These are phyloP conservation scores for Talaromyces funiculosus DNA, from an alignment of 2,329 filamentous ascomycete species.

Conservation along the genomic window DNA sequence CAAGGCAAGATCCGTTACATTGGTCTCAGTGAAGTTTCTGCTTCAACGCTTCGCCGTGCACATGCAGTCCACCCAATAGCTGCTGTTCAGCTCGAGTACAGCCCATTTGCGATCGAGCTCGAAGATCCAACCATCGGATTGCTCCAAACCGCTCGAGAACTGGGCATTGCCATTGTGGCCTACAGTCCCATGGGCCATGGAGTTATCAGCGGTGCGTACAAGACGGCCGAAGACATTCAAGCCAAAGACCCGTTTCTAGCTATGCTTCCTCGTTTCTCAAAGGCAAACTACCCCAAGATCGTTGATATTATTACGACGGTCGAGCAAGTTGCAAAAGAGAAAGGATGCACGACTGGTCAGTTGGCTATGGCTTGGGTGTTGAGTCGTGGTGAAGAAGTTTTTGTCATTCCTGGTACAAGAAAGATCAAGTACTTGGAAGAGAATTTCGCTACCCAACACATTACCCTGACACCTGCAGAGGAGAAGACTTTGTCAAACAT, in stretches of 20 bases:
- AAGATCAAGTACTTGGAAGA: slow-evolving; percentile 13
- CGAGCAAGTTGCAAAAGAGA: slow-evolving; percentile 39
- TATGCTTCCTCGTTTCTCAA: slow-evolving; percentile 45
- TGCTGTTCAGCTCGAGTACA: slow-evolving; percentile 50
- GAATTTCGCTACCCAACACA: neutral
- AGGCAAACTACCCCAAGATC: slow-evolving; percentile 48
- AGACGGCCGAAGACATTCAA: slow-evolving; percentile 23
- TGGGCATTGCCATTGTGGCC: slow-evolving; percentile 53
- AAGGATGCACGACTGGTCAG: slow-evolving; percentile 42
- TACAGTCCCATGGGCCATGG: slow-evolving; percentile 58
- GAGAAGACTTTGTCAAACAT: neutral
- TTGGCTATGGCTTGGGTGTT: slow-evolving; percentile 47
- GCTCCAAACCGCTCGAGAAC: slow-evolving; percentile 51
- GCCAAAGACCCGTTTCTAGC: slow-evolving; percentile 46
- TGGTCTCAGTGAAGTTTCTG: slow-evolving; percentile 44
- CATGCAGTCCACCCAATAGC: slow-evolving; percentile 43
- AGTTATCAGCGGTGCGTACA: slow-evolving; percentile 49
- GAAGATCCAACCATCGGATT: slow-evolving; percentile 45
- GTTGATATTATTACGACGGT: slow-evolving; percentile 44
- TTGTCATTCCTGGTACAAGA: slow-evolving; percentile 11
- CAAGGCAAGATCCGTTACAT: slow-evolving; percentile 48
- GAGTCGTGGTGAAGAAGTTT: slow-evolving; percentile 5
- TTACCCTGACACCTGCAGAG: neutral
- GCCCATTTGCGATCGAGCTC: slow-evolving; percentile 44
- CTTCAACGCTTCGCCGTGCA: slow-evolving; percentile 46